phyloP scores from a whole-genome alignment of 805 yeast species.

The Monosporozyma siamensis region DNA sequence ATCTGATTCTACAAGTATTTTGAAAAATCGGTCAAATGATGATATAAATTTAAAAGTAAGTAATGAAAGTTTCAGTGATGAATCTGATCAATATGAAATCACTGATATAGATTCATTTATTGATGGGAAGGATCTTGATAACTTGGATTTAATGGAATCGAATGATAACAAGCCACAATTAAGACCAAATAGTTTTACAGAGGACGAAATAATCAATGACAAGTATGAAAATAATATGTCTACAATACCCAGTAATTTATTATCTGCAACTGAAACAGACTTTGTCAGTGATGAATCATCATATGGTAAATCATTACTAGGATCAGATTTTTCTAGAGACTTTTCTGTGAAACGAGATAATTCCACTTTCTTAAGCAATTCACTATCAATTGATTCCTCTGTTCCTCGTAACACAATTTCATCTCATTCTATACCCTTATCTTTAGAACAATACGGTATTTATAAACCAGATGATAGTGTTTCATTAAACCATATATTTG shows the following conservation, averaged over 20 bases:
- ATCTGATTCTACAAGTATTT: conserved; percentile 4
- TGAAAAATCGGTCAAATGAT: not conserved
- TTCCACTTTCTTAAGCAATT: conserved; percentile 9
- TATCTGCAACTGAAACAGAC: conserved; percentile 6
- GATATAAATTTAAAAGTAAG: not conserved
- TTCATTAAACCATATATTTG: conserved; percentile 16
- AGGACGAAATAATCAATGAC: not conserved
- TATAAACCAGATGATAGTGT: conserved; percentile 22
- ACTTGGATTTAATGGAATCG: conserved; percentile 14
- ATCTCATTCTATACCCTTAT: conserved; percentile 21
- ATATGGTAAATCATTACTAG: conserved; percentile 28
- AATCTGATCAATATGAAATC: conserved; percentile 8
- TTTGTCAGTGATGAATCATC: conserved; percentile 22
- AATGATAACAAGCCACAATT: not conserved
- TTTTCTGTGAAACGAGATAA: conserved; percentile 11
- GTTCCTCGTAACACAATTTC: conserved; percentile 13
- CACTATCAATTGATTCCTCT: conserved; percentile 15
- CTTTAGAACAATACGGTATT: conserved; percentile 17
- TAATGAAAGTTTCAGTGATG: not conserved
- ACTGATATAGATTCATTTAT: conserved; percentile 28
- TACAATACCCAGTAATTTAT: conserved; percentile 3
- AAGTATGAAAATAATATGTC: conserved; percentile 3
- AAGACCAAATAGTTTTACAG: conserved; percentile 4
- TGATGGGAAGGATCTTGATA: conserved; percentile 25
- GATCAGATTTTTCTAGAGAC: conserved; percentile 25